Percentiles rank a stretch among this genome's conserved stretches.
Conservation (phyloP, 805 yeast genomes). For the Candida boidinii region DNA sequence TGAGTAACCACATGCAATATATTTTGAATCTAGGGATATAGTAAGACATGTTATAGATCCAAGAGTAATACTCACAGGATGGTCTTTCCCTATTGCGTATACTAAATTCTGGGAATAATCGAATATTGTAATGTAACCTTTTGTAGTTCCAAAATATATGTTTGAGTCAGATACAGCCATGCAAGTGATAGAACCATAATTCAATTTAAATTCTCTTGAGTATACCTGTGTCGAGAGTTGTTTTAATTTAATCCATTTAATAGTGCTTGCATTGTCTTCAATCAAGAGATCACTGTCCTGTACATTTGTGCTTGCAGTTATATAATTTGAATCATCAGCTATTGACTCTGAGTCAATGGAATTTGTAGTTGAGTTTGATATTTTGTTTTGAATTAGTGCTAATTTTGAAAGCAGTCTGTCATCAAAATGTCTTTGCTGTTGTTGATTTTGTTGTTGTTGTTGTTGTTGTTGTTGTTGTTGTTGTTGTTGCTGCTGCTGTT, state of each 20-base stretch:
- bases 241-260: conserved; percentile 22
- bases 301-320: too few relatives aligned
- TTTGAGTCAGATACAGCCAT: conserved; percentile 32
- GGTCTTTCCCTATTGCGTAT: conserved; percentile 29
- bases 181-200: conserved; percentile 44
- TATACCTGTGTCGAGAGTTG: conserved; percentile 14
- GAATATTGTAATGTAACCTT: conserved; percentile 59
- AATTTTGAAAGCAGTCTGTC: conserved; percentile 10
- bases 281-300: too few relatives aligned
- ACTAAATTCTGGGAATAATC: conserved; percentile 57
- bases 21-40: conserved; percentile 61
- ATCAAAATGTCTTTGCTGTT: conserved; percentile 9
- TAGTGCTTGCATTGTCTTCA: conserved; percentile 8
- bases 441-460: neutral
- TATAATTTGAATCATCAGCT: too few relatives aligned
- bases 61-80: conserved; percentile 20
- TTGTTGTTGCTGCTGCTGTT: neutral
- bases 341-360: too few relatives aligned
- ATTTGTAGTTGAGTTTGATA: too few relatives aligned
- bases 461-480: neutral
- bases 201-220: conserved; percentile 10
- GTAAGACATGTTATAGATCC: conserved; percentile 49
- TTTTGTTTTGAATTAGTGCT: neutral
- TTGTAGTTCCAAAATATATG: conserved; percentile 61
- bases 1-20: conserved; percentile 59